Evolutionary conservation across 2,329 filamentous ascomycete species (phyloP), one percentile per base, ranked within the genome.

Genomic region (Colletotrichum neosansevieriae): DNA sequence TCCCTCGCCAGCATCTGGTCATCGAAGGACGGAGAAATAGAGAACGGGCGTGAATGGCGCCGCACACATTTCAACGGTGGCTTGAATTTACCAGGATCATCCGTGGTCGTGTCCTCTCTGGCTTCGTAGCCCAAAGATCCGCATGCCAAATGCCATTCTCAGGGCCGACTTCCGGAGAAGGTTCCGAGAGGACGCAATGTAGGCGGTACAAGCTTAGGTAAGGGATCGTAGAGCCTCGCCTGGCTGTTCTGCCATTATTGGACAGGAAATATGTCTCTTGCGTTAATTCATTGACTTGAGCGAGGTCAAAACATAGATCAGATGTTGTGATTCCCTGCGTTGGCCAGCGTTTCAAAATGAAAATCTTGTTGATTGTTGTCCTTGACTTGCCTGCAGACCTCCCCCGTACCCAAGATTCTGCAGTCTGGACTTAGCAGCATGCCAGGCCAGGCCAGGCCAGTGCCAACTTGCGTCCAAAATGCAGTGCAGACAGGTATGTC

Each of bases 401-500:
- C 29, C 50, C 21, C 50, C 50, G 21, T 11, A 54, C 51, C 51
- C 51, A 54, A 54, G 32, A 29, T n/a, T 7, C 51, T 36, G 34
- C 29, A 38, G n/a, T 17, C 32, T 51, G 4, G 3, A 51, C 5
- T 29, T 32, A 11, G 24, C 49, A 51, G 15, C 21, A 32, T n/a
- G n/a, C n/a, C n/a, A n/a, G n/a, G n/a, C n/a, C n/a, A n/a, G 49
- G 49, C 49, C 15, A 53, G 49, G 7, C 29, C 13, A 40, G 34
- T 21, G 32, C 34, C 51, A 54, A 15, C 19, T 40, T 54, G 24
- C 34, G 15, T 24, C 51, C 34, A 54, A 54, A 54, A 54, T 54
- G 51, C 51, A 54, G 51, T 54, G 51, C 51, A 40, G 36, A 17
- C 51, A 54, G 34, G 50, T 32, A 54, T 54, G 51, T 40, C 51